Conservation (phyloP, 129 eudicot species). For the Dittrichia graveolens region DNA sequence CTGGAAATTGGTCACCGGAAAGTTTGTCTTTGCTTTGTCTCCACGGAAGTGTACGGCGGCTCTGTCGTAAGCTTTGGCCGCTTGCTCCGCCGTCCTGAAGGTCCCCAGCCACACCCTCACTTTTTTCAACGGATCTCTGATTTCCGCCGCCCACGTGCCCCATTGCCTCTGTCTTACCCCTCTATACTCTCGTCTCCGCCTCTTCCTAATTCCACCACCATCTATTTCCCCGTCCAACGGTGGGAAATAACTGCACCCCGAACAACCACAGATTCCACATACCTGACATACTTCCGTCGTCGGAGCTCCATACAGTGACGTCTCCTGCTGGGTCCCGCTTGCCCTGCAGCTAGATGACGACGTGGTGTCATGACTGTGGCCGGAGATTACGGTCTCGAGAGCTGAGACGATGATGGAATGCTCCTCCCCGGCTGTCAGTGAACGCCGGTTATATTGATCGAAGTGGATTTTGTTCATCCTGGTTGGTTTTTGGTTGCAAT, state of each 20-base stretch:
- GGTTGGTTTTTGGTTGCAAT: too few species aligned
- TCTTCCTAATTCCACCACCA: constrained; percentile 2
- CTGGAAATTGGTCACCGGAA: constrained; percentile 41
- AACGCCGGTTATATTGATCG: not conserved
- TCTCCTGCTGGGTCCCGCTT: constrained; percentile 3
- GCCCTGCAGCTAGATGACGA: not conserved
- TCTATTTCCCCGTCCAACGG: not conserved
- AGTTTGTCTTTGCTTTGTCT: constrained; percentile 51
- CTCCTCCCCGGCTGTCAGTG: constrained; percentile 22
- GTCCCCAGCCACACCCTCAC: constrained; percentile 57
- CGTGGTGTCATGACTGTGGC: not conserved
- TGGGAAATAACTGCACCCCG: constrained; percentile 34
- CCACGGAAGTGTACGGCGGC: constrained; percentile 56
- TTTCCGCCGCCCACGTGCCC: constrained; percentile 58
- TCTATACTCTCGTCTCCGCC: constrained; percentile 33
- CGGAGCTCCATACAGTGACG: constrained; percentile 5
- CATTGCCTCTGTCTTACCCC: constrained; percentile 39
- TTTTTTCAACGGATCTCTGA: constrained; percentile 43
- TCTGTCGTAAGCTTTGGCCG: constrained; percentile 57
- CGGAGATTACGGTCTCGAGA: constrained; percentile 25
- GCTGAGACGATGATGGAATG: constrained; percentile 30
- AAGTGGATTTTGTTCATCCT: not conserved
- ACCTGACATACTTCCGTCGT: constrained; percentile 23
- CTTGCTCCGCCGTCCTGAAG: constrained; percentile 49
- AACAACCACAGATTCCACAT: constrained; percentile 25